Base-by-base conservation (phyloP, 768 basidiomycete genomes). In the Mycena latifolia region DNA sequence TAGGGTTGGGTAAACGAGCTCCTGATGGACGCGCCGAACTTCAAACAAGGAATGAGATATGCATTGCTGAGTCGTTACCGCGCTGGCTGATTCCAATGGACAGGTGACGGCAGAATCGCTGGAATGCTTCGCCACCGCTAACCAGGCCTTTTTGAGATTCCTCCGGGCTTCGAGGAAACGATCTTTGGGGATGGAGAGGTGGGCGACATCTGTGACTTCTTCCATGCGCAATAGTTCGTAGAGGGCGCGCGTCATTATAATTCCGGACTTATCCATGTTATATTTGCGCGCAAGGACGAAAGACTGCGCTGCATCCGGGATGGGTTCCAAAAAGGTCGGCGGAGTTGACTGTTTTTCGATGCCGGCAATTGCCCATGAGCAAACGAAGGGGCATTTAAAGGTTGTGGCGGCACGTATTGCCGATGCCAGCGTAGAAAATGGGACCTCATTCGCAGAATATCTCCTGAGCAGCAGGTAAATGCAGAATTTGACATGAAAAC, bases 161-260 rank as follows among this genome's bases (percentile, higher is more conserved):
- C 3, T n/a, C 17, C 20, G 39, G 11, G 39, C 55, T 3, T 5
- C 11, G 35, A 41, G 20, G 20, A 55, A 28, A 15, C 11, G 20
- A 6, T 45, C 24, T 5, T 11, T 20, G 5, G 27, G 41, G 11
- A 45, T n/a, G 3, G 10, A n/a, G 24, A 29, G 55, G 20, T n/a
- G 27, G 7, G 3, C 2, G 18, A 12, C 4, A 14, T 45, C 22
- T 10, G 24, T 17, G 4, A 17, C 18, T 4, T n/a, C 24, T 10
- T 28, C 7, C 6, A 35, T 14, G 27, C 55, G 55, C 17, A 55
- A 15, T 45, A 55, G 14, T 28, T 55, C 55, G 28, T 55, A 55
- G 55, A 55, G 41, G 10, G 41, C 41, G 9, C 55, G 55, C 18
- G 28, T 24, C 27, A 10, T 43, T 15, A 45, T 43, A n/a, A n/a